phyloP scores from a whole-genome alignment of 1,139 yeast genomes.

The Taiozyma sp. region DNA sequence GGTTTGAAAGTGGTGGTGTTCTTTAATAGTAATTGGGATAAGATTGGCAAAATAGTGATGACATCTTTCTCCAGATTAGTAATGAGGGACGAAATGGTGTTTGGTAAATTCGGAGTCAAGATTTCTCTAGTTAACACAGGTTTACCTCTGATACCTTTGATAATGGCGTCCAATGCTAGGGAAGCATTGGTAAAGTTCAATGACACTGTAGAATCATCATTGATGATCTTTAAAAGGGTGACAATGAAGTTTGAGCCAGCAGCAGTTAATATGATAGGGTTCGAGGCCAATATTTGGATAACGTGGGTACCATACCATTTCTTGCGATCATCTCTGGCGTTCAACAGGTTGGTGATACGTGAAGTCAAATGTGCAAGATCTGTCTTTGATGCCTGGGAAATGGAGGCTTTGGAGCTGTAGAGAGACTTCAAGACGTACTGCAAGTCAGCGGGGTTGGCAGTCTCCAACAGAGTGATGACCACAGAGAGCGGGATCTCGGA shows the following conservation, averaged over 20 bases:
- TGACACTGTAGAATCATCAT: slow-evolving; percentile 29
- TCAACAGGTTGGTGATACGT: slow-evolving; percentile 48
- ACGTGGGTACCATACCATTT: slow-evolving; percentile 66
- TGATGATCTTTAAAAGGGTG: slow-evolving; percentile 49
- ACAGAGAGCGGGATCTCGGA: slow-evolving; percentile 28
- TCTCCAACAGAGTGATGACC: slow-evolving; percentile 28
- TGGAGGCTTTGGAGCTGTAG: slow-evolving; percentile 27
- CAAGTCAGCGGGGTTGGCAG: slow-evolving; percentile 28
- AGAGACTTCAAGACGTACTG: slow-evolving; percentile 28
- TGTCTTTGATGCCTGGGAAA: slow-evolving; percentile 40
- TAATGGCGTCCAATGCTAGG: slow-evolving; percentile 44
- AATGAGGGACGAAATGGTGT: slow-evolving; percentile 52
- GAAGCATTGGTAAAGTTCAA: slow-evolving; percentile 43
- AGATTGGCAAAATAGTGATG: slow-evolving; percentile 39
- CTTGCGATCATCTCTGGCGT: slow-evolving; percentile 40
- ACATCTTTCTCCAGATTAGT: slow-evolving; percentile 32
- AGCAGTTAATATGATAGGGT: slow-evolving; percentile 49
- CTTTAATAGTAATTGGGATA: slow-evolving; percentile 44
- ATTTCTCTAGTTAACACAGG: slow-evolving; percentile 82
- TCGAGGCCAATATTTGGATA: slow-evolving; percentile 43
- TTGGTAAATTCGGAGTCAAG: slow-evolving; percentile 73
- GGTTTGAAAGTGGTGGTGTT: slow-evolving; percentile 86
- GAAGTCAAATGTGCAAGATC: slow-evolving; percentile 55
- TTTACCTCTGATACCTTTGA: slow-evolving; percentile 65
- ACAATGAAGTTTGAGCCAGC: slow-evolving; percentile 59